phyloP scores from a whole-genome alignment of 345 rosid species.

The Citrus reticulata region DNA sequence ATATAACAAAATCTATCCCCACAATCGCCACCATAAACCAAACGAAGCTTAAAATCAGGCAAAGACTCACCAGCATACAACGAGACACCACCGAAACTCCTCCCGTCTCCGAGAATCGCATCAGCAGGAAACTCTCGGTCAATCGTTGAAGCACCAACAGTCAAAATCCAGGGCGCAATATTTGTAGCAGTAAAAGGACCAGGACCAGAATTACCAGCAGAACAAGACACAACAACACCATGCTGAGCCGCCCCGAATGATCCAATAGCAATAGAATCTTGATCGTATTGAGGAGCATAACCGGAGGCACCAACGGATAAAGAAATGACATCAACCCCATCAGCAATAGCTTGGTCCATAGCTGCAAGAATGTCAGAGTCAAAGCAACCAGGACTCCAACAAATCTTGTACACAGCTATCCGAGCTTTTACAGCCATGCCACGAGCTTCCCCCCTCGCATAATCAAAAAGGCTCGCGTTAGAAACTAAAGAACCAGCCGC shows the following conservation, averaged over 20 bases:
- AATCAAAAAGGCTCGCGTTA: conserved; percentile 59
- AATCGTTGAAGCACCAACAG: conserved; percentile 83
- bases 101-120: conserved; percentile 63
- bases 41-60: conserved; percentile 33
- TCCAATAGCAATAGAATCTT: conserved; percentile 79
- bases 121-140: conserved; percentile 88
- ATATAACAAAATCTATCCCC: conserved; percentile 55
- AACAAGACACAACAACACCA: conserved; percentile 77
- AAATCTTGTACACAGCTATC: conserved; percentile 82
- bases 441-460: conserved; percentile 72
- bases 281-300: conserved; percentile 63
- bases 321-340: conserved; percentile 83
- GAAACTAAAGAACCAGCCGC: conserved; percentile 70
- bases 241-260: conserved; percentile 65
- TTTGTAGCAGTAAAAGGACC: conserved; percentile 66
- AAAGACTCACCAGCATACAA: conserved; percentile 58
- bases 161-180: conserved; percentile 89
- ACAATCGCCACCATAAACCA: conserved; percentile 63
- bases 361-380: conserved; percentile 95
- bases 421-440: conserved; percentile 88
- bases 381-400: conserved; percentile 77
- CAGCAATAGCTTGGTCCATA: conserved; percentile 77
- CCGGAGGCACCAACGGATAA: conserved; percentile 78
- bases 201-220: conserved; percentile 94
- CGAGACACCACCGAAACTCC: conserved; percentile 54